Evolutionary conservation across 768 basidiomycete genomes (phyloP).

Genomic region (Dioszegia crocea): DNA sequence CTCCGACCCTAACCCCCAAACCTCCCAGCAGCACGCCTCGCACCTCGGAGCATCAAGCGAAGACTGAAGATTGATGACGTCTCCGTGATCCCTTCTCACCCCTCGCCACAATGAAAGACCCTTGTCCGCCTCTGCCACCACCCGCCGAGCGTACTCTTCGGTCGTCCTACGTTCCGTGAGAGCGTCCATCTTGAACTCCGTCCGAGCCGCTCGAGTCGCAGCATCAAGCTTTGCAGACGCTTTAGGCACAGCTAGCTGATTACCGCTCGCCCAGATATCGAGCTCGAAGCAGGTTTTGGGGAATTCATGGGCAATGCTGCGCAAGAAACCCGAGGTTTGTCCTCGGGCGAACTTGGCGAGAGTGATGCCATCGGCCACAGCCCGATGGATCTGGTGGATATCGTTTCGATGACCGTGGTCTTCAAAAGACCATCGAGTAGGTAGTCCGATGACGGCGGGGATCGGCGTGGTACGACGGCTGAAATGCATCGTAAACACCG

Average conservation of each 20-base stretch:
- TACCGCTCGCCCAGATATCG: background rate
- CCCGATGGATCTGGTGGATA: background rate
- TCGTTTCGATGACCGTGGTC: background rate
- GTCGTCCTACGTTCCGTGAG: no score
- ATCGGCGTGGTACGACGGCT: background rate
- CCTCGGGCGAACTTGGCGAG: background rate
- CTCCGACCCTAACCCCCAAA: background rate
- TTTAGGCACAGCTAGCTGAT: background rate
- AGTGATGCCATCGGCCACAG: background rate
- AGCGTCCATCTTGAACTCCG: background rate
- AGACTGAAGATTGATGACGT: background rate
- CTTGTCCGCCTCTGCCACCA: no score
- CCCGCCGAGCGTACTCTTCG: no score
- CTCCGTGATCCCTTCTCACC: no score
- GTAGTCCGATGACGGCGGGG: background rate
- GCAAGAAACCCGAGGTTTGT: background rate
- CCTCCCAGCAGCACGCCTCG: background rate
- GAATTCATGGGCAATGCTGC: background rate
- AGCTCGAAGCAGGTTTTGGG: background rate
- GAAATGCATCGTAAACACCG: background rate
- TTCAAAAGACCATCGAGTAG: background rate
- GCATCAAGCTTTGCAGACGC: background rate
- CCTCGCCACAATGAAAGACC: no score
- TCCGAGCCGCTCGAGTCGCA: background rate
- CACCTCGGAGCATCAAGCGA: background rate